Percentiles rank a stretch among this genome's conserved stretches.
Conservation (phyloP, 2,329 filamentous ascomycete species). For the Canariomyces notabilis region DNA sequence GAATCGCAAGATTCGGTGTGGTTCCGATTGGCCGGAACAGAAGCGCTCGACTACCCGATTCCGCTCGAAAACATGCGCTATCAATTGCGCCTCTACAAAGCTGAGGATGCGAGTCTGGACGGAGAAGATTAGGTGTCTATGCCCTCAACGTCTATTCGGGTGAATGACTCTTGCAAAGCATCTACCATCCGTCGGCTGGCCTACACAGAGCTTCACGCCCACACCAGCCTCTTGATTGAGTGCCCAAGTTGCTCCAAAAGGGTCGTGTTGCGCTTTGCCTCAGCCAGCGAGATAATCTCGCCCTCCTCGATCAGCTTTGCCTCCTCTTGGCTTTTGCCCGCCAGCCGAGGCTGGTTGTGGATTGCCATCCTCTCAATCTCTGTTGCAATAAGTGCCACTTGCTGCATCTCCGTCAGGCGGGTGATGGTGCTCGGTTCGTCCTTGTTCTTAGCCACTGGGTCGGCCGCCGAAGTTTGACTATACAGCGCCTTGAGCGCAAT, state of each 20-base stretch:
- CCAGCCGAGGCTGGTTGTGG: conserved; percentile 39
- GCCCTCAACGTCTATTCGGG: not conserved
- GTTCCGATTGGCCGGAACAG: conserved; percentile 64
- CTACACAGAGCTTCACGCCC: conserved; percentile 50
- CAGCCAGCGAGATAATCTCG: conserved; percentile 77
- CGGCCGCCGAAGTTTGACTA: conserved; percentile 48
- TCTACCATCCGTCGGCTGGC: not conserved
- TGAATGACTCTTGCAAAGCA: not conserved
- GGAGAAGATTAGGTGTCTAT: conserved; percentile 4
- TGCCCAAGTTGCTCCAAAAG: conserved; percentile 83
- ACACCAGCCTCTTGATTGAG: conserved; percentile 89
- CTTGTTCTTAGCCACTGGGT: conserved; percentile 33
- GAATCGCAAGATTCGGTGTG: conserved; percentile 73
- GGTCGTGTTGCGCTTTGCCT: conserved; percentile 83
- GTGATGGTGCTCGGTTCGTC: conserved; percentile 36
- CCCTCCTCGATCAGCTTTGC: conserved; percentile 47
- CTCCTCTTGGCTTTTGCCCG: conserved; percentile 36
- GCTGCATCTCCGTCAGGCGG: conserved; percentile 48
- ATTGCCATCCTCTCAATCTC: conserved; percentile 69
- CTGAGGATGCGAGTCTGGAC: conserved; percentile 14
- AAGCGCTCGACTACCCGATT: conserved; percentile 69
- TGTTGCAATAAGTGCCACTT: conserved; percentile 61
- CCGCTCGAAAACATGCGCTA: conserved; percentile 91
- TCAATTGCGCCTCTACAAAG: conserved; percentile 77
- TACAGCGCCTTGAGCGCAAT: conserved; percentile 56